Evolutionary conservation across 2,329 filamentous ascomycete genomes (phyloP).

Genomic region (Fusarium pininemorale): DNA sequence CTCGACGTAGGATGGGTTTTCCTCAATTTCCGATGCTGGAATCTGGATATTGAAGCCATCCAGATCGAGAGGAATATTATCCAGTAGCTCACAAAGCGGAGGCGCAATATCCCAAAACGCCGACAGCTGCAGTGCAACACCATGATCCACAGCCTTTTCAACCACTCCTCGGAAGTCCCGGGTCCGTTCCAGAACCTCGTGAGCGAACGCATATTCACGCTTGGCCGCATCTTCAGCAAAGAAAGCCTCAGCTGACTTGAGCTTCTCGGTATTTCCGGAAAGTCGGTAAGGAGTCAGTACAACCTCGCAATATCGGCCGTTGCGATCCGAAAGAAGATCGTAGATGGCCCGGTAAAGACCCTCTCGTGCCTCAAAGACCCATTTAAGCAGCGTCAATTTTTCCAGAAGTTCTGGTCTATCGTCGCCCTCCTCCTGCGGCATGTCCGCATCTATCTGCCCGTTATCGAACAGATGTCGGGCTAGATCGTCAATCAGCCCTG

Average conservation of each 20-base stretch:
- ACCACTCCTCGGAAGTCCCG: slow-evolving; percentile 81
- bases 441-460: slow-evolving; percentile 71
- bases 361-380: slow-evolving; percentile 96
- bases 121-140: slow-evolving; percentile 89
- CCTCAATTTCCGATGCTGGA: slow-evolving; percentile 79
- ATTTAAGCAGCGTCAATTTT: slow-evolving; percentile 93
- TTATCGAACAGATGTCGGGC: slow-evolving; percentile 77
- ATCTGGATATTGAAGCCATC: slow-evolving; percentile 77
- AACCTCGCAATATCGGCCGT: slow-evolving; percentile 85
- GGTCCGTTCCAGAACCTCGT: slow-evolving; percentile 76
- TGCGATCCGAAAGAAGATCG: slow-evolving; percentile 84
- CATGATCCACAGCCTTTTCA: slow-evolving; percentile 84
- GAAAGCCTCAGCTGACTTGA: slow-evolving; percentile 81
- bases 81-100: slow-evolving; percentile 77
- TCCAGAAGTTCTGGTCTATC: slow-evolving; percentile 94
- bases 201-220: slow-evolving; percentile 75
- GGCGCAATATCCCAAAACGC: slow-evolving; percentile 99
- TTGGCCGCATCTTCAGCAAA: slow-evolving; percentile 81
- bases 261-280: slow-evolving; percentile 80
- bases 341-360: slow-evolving; percentile 85
- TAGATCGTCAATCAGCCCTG: slow-evolving; percentile 80
- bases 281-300: slow-evolving; percentile 82
- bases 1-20: slow-evolving; percentile 82
- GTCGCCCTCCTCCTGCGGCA: slow-evolving; percentile 93
- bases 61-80: slow-evolving; percentile 75